Evolutionary conservation across 768 basidiomycete species (phyloP).

Genomic region (Porphyrellus cyaneotinctus): DNA sequence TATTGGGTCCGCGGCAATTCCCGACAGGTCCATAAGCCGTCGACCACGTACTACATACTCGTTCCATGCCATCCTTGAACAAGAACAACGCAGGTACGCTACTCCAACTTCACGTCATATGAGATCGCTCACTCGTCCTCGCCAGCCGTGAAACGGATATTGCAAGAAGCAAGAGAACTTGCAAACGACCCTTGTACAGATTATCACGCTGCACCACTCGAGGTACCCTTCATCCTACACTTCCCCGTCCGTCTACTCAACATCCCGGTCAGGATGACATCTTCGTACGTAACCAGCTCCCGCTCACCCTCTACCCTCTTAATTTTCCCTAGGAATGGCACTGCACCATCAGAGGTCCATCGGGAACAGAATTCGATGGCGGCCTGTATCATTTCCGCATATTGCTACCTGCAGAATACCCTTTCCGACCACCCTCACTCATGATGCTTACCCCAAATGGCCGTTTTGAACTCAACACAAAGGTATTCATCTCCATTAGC

Average conservation of each 20-base stretch:
- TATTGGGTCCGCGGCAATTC: too few species aligned
- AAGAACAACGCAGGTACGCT: conserved; percentile 83
- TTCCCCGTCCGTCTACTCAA: conserved; percentile 9
- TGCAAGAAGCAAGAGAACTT: conserved; percentile 93
- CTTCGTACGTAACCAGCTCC: conserved; percentile 52
- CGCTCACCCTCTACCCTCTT: conserved; percentile 17
- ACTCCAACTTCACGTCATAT: neutral
- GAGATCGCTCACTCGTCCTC: neutral
- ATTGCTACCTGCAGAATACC: conserved; percentile 88
- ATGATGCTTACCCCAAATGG: conserved; percentile 96
- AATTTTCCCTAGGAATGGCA: conserved; percentile 72
- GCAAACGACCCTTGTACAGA: conserved; percentile 81
- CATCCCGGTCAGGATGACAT: conserved; percentile 65
- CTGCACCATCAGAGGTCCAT: conserved; percentile 88
- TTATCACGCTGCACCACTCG: conserved; percentile 76
- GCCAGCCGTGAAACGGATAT: conserved; percentile 89
- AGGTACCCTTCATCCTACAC: conserved; percentile 44
- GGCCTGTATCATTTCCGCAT: conserved; percentile 97
- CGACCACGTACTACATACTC: conserved; percentile 11
- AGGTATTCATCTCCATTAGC: conserved; percentile 48
- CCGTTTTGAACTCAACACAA: conserved; percentile 94
- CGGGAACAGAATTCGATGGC: conserved; percentile 87
- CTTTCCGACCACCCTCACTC: conserved; percentile 92
- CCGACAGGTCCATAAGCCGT: neutral
- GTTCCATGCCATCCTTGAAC: conserved; percentile 56